A percentile compares a stretch with the other conserved stretches of the same genome.
These are phyloP conservation scores for Talaromyces wortmannii DNA, from an alignment of 495 filamentous ascomycete species.

Conservation along the genomic window DNA sequence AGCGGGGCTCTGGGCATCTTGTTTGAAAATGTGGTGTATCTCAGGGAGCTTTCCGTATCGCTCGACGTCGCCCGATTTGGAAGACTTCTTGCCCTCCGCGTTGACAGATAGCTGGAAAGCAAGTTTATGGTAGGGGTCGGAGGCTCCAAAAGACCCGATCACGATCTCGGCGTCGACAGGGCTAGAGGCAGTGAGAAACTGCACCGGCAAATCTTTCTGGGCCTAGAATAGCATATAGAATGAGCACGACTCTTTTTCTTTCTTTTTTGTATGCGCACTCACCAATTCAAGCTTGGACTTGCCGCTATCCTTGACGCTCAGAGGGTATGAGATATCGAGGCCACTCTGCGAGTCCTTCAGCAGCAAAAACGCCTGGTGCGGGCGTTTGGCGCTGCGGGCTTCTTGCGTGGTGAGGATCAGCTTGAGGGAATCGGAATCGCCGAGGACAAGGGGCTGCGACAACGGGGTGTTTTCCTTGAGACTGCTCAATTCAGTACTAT, in stretches of 20 bases:
- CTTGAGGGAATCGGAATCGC: conserved; percentile 68
- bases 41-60: conserved; percentile 77
- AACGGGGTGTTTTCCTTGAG: conserved; percentile 57
- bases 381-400: conserved; percentile 66
- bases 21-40: conserved; percentile 88
- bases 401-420: conserved; percentile 75
- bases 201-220: conserved; percentile 82
- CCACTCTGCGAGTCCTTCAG: conserved; percentile 66
- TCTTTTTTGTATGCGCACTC: conserved; percentile 22
- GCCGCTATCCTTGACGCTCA: conserved; percentile 79
- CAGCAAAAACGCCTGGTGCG: conserved; percentile 89
- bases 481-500: conserved; percentile 31
- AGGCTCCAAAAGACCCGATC: conserved; percentile 78
- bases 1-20: conserved; percentile 74
- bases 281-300: conserved; percentile 82
- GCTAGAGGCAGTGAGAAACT: conserved; percentile 60
- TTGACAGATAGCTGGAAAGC: conserved; percentile 62
- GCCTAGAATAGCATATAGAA: conserved; percentile 42
- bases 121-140: conserved; percentile 54
- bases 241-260: conserved; percentile 3
- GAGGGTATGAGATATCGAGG: conserved; percentile 82
- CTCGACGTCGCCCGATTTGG: conserved; percentile 50
- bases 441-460: conserved; percentile 56
- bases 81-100: conserved; percentile 52
- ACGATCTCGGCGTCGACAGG: conserved; percentile 72